Evolutionary conservation across 192 early-diverging fungal species (phyloP), one percentile per base, ranked within the genome.

Genomic region (Gaertneriomyces sp.): DNA sequence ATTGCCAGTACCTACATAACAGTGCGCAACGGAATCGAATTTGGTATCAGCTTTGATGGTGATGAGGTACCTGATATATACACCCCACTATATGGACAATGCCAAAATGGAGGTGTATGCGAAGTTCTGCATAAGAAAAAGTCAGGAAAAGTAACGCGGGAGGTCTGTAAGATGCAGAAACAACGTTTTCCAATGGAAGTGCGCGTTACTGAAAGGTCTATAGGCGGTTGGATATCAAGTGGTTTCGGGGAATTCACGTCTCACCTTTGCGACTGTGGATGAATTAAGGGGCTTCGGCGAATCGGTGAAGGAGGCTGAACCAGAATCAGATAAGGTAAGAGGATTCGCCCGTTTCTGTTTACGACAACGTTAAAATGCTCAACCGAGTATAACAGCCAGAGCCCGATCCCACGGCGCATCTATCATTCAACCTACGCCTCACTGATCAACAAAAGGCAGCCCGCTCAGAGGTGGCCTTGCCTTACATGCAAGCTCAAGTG

Each of bases 371-470:
- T 17, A 49, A 2, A 49, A 17, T n/a, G 1, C 47, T n/a, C 11
- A 49, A 12, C 25, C 25, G 25, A 33, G 2, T 33, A 33, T 33
- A 33, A 2, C 25, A 33, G 25, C 25, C 0, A 33, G 25, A 66
- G 53, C 64, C 64, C 9, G 90, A 92, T 66, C 90, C 89, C 6
- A 76, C 87, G n/a, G 85, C 85, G 39, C 88, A 90, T 50, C 74
- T 95, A 40, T 88, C 90, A 19, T 96, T 96, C 74, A 94, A 92
- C 57, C 68, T 96, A 50, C 75, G 70, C 0, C 78, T 94, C 40
- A 96, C 92, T 2, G 92, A 94, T 14, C 83, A 89, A 65, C 93
- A 96, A 64, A 78, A 88, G 19, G 75, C 77, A 50, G 85, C 88
- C 53, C 87, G 86, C 66, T 85, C 90, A 19, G 79, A 79, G 45